Evolutionary conservation across 2,329 filamentous ascomycete genomes (phyloP).

Genomic region (Didymella sp.): DNA sequence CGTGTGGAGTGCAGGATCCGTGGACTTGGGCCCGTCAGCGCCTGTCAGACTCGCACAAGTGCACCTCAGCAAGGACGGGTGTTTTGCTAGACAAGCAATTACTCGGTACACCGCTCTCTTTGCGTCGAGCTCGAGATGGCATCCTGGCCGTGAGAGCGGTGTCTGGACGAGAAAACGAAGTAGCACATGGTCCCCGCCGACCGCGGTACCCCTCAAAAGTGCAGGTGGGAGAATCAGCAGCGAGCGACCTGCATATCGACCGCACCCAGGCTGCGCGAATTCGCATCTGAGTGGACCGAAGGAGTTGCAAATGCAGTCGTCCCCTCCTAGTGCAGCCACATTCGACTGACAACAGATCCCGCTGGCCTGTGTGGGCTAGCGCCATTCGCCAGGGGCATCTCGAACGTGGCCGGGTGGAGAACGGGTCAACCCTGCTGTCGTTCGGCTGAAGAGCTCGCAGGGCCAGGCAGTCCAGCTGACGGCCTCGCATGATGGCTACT

Average conservation of each 20-base stretch:
- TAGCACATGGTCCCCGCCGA: conserved; percentile 11
- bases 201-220: conserved; percentile 14
- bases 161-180: conserved; percentile 14
- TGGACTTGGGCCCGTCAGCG: conserved; percentile 5
- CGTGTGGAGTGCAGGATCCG: conserved; percentile 7
- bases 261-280: conserved; percentile 19
- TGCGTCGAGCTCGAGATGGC: background rate
- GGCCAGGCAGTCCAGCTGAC: conserved; percentile 16
- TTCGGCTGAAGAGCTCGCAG: conserved; percentile 13
- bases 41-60: conserved; percentile 14
- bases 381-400: conserved; percentile 18
- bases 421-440: conserved; percentile 15
- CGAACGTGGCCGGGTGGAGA: conserved; percentile 17
- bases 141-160: conserved; percentile 6
- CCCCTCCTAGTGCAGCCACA: conserved; percentile 12
- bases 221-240: conserved; percentile 3
- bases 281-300: conserved; percentile 17
- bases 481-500: conserved; percentile 17
- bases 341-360: conserved; percentile 5
- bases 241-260: conserved; percentile 21
- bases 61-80: conserved; percentile 2
- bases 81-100: conserved; percentile 16
- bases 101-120: conserved; percentile 15
- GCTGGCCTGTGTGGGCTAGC: conserved; percentile 9
- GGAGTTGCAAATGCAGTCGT: conserved; percentile 14